Base-by-base conservation (phyloP, 345 rosid species). In the Dimocarpus longan region DNA sequence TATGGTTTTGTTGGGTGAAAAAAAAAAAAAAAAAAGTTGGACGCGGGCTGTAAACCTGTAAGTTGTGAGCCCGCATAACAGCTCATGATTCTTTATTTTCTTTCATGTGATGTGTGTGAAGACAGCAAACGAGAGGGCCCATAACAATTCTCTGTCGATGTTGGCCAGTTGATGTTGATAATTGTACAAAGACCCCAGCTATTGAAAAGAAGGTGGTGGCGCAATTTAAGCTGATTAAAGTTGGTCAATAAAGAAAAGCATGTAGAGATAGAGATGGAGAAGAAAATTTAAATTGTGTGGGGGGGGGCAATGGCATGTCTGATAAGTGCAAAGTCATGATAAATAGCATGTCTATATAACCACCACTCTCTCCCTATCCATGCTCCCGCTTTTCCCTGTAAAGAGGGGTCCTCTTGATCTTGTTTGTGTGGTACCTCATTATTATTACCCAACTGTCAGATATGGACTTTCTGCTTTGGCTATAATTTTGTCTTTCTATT, bases 321-420 rank as follows among this genome's bases (percentile, higher is more conserved):
- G 62, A 40, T 52, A 66, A 76, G 72, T 52, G 68, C 72, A 66
- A 19, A 32, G 15, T 76, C 78, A 64, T 42, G 52, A 68, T 54
- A 37, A 24, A 54, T 19, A 13, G 76, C 76, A 66, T 76, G 74
- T 67, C 74, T 75, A 74, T 37, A 66, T 56, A 82, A 71, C 68
- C 18, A 56, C 66, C 74, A 67, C 46, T 26, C 66, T 65, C 64
- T 42, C 44, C 79, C 62, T 70, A 28, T 62, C 5, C 73, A 54
- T 54, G 71, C 42, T 24, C 37, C 42, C 12, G 5, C 16, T 46
- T 70, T 43, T 32, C 3, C 22, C 19, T 16, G 44, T 44, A 16
- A 50, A n/a, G 22, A 52, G 82, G 82, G 86, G 77, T 75, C 82
- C 76, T 73, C 71, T 46, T 80, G 86, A 78, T 39, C 81, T 82